Percentiles rank a stretch among this genome's conserved stretches.
Conservation (phyloP, 345 rosid species). For the Aegle marmelos region DNA sequence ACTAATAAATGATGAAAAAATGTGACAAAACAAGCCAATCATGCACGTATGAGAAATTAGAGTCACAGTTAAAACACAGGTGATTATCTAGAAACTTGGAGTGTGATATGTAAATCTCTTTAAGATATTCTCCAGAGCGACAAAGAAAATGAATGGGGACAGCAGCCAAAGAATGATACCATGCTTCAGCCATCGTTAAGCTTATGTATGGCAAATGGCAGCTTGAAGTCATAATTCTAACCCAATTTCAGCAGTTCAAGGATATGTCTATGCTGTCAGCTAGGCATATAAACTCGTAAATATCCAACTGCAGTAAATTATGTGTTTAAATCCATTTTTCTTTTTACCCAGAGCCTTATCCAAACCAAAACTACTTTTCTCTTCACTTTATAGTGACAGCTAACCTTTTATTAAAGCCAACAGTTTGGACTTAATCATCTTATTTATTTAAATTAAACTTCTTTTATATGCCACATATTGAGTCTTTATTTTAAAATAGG, state of each 20-base stretch:
- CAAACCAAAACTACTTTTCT: constrained; percentile 15
- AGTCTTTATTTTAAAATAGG: constrained; percentile 23
- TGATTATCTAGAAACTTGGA: constrained; percentile 1
- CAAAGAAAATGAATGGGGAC: constrained; percentile 8
- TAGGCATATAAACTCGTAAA: constrained; percentile 4
- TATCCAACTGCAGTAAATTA: constrained; percentile 7
- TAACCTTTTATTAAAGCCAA: constrained; percentile 23
- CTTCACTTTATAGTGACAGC: constrained; percentile 20
- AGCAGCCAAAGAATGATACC: not conserved
- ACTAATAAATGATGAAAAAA: constrained; percentile 9
- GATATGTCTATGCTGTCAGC: not conserved
- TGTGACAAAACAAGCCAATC: constrained; percentile 21
- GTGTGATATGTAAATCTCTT: not conserved
- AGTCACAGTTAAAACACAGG: not conserved
- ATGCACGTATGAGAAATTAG: not conserved
- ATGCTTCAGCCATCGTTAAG: not conserved
- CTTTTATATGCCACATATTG: constrained; percentile 12
- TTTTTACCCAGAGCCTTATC: constrained; percentile 24
- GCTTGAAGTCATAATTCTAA: constrained; percentile 12
- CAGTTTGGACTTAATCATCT: constrained; percentile 17
- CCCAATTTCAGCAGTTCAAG: constrained; percentile 13
- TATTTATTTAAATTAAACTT: constrained; percentile 9
- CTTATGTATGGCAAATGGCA: constrained; percentile 10
- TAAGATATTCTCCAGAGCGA: not conserved
- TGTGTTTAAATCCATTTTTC: constrained; percentile 6